Evolutionary conservation across 805 yeast genomes (phyloP), one percentile per base, ranked within the genome.

Genomic region (Lachancea quebecensis): DNA sequence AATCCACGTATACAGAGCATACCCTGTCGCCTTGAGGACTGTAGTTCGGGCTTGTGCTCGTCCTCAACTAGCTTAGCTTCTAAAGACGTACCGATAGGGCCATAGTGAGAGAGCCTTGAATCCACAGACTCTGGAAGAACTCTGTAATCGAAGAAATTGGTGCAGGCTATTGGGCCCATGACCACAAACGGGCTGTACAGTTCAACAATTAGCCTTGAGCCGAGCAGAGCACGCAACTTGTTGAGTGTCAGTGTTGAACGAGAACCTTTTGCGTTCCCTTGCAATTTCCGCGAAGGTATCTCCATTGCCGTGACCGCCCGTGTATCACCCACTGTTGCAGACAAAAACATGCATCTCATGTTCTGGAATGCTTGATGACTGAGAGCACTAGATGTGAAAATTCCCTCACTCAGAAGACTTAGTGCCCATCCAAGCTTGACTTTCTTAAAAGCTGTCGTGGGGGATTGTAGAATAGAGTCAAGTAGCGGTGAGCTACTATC

Each of bases 111-210:
- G 18, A 74, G 59, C 3, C 50, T 54, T 0, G 49, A 28, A 16
- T 64, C 63, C n/a, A 59, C 60, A 5, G 49, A 39, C 4, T 43
- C 28, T 27, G 68, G 64, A 17, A 79, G 57, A 0, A 74, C 60
- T 45, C 93, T 68, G 55, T 78, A 79, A 49, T 84, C 93, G 50
- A 66, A 81, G 34, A 74, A 67, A 55, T 82, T 85, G 1, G 82
- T 78, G 35, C 72, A 69, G 7, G 82, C 53, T 0, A 83, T 49
- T 0, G 89, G 79, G 0, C 90, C 89, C 39, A 79, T 53, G 0
- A 77, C 63, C 6, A 55, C 41, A 34, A 46, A 55, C 7, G 60
- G 60, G 25, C 72, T 72, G 33, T 62, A 59, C 31, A 70, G 59
- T 53, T 84, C 89, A 14, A 66, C 60, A 1, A 83, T 66, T 0